A percentile compares a stretch with the other conserved stretches of the same genome.
Conservation (phyloP, 2,329 filamentous ascomycete genomes). For the Diplodia intermedia region DNA sequence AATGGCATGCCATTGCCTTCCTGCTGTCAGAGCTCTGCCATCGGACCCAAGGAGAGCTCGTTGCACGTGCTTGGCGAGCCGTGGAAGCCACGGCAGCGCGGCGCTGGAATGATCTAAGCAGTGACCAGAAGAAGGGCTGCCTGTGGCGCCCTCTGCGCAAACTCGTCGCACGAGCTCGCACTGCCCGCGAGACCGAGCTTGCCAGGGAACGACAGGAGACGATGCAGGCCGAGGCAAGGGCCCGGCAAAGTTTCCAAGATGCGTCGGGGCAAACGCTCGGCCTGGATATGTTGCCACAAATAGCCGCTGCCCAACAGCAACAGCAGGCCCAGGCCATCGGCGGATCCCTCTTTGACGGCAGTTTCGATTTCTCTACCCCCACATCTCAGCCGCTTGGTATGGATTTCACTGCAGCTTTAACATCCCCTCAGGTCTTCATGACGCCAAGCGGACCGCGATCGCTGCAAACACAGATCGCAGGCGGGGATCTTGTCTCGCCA, state of each 20-base stretch:
- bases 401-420: conserved; percentile 4
- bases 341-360: not conserved
- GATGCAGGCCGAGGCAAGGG: conserved; percentile 38
- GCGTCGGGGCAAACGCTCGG: conserved; percentile 34
- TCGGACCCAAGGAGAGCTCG: conserved; percentile 62
- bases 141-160: conserved; percentile 69
- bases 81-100: conserved; percentile 57
- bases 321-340: not conserved
- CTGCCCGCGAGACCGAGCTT: conserved; percentile 60
- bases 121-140: conserved; percentile 51
- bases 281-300: conserved; percentile 36
- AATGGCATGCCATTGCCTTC: conserved; percentile 70
- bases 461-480: conserved; percentile 6
- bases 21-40: conserved; percentile 66
- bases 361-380: not conserved
- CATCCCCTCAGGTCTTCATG: conserved; percentile 21
- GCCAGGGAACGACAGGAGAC: conserved; percentile 44
- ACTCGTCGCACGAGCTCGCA: conserved; percentile 65
- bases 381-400: conserved; percentile 23
- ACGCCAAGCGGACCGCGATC: conserved; percentile 18
- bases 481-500: conserved; percentile 12
- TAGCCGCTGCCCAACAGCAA: conserved; percentile 15
- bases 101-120: conserved; percentile 47
- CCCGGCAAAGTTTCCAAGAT: conserved; percentile 35
- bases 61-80: conserved; percentile 67